phyloP scores from a whole-genome alignment of 1,284 basidiomycete species.

The Anthracocystis walkeri region DNA sequence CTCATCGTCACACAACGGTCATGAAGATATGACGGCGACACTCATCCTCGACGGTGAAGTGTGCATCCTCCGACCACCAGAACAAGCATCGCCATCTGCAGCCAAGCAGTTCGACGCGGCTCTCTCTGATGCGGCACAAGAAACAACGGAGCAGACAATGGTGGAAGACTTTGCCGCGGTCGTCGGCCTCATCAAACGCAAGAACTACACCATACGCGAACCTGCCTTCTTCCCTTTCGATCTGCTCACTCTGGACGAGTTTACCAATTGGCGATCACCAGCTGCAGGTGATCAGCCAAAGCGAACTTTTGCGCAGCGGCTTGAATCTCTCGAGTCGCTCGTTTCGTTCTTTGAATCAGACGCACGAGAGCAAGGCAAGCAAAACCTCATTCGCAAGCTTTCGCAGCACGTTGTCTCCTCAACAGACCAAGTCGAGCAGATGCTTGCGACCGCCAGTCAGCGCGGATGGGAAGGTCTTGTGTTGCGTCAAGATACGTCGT shows the following conservation, averaged over 20 bases:
- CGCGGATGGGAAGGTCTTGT: constrained; percentile 59
- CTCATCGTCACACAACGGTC: background rate
- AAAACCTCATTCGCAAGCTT: constrained; percentile 33
- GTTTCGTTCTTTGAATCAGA: constrained; percentile 25
- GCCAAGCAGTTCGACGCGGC: constrained; percentile 23
- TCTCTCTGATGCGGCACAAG: background rate
- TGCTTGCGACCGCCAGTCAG: constrained; percentile 28
- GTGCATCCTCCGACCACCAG: constrained; percentile 41
- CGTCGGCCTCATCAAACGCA: constrained; percentile 39
- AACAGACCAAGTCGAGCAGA: constrained; percentile 15
- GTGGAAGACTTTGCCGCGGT: constrained; percentile 56
- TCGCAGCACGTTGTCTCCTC: constrained; percentile 33
- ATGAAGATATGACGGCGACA: constrained; percentile 3
- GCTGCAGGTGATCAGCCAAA: background rate
- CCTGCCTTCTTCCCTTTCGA: constrained; percentile 58
- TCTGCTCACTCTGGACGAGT: constrained; percentile 51
- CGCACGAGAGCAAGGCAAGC: constrained; percentile 6
- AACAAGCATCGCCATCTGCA: constrained; percentile 35
- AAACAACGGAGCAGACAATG: constrained; percentile 15
- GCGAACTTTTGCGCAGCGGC: constrained; percentile 39
- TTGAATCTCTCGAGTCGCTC: constrained; percentile 21
- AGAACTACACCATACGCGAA: constrained; percentile 29
- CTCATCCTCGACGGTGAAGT: constrained; percentile 62
- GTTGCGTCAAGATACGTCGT: constrained; percentile 43
- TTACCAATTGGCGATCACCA: constrained; percentile 36